A percentile compares a stretch with the other conserved stretches of the same genome.
These are phyloP conservation scores for Protea cynaroides DNA, from an alignment of 164 flowering plant species.

Conservation along the genomic window DNA sequence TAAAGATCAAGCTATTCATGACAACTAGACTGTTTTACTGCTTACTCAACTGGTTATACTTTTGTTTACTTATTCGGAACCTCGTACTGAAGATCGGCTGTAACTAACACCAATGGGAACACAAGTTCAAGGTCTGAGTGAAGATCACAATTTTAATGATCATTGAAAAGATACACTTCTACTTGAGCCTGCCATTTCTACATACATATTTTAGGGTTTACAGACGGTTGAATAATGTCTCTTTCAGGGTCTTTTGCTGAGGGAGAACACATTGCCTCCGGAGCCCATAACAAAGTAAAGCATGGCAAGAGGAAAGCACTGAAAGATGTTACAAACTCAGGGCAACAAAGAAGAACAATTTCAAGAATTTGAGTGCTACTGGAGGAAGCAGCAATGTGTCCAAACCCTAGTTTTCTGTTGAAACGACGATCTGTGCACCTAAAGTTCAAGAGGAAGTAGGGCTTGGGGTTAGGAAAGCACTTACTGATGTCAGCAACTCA, in stretches of 20 bases:
- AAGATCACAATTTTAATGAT: constrained; percentile 28
- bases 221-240: neutral
- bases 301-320: constrained; percentile 45
- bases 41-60: neutral
- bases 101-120: constrained; percentile 25
- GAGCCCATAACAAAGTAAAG: constrained; percentile 31
- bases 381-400: constrained; percentile 18
- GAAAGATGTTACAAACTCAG: constrained; percentile 47
- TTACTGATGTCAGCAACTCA: constrained; percentile 49
- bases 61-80: neutral
- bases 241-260: constrained; percentile 19
- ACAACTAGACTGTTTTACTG: neutral
- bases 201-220: neutral
- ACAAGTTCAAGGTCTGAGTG: constrained; percentile 18
- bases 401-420: neutral
- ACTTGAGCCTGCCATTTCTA: neutral
- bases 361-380: constrained; percentile 15
- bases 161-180: constrained; percentile 24
- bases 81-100: neutral
- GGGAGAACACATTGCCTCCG: constrained; percentile 18
- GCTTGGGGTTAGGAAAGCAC: constrained; percentile 42
- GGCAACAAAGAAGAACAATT: constrained; percentile 20
- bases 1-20: neutral
- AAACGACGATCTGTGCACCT: no score
- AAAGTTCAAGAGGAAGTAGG: constrained; percentile 28